A percentile compares a stretch with the other conserved stretches of the same genome.
phyloP scores from a whole-genome alignment of 2,329 filamentous ascomycete species.

The Claviceps sp. region DNA sequence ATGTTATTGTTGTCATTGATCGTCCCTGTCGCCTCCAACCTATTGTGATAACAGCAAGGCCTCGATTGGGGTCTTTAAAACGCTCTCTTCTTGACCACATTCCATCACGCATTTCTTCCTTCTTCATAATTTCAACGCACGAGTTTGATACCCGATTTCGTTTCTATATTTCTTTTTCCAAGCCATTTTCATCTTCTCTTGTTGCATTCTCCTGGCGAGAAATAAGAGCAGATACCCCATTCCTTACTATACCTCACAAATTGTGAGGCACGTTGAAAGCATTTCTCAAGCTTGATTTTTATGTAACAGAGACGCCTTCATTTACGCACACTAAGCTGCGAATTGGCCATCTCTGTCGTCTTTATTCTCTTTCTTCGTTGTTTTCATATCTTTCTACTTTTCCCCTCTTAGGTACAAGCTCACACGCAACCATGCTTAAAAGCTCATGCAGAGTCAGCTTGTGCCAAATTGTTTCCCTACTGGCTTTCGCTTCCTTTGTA shows the following conservation, averaged over 20 bases:
- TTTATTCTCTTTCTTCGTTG: neutral
- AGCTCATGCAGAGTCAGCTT: neutral
- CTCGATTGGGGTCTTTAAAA: neutral
- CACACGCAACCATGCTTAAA: neutral
- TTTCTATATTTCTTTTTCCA: neutral
- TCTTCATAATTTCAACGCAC: neutral
- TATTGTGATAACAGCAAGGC: neutral
- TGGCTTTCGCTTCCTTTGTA: conserved; percentile 18
- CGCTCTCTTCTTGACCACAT: neutral
- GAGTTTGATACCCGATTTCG: neutral
- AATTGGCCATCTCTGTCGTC: neutral
- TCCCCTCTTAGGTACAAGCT: conserved; percentile 5
- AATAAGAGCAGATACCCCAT: neutral
- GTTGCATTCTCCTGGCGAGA: conserved; percentile 3
- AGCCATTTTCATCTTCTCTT: neutral
- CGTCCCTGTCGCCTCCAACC: neutral
- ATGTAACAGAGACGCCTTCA: too few relatives aligned
- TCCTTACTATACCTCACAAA: neutral
- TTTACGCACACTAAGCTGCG: neutral
- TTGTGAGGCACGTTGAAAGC: too few relatives aligned
- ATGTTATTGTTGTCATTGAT: neutral
- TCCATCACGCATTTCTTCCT: neutral
- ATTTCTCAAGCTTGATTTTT: too few relatives aligned
- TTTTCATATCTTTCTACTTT: neutral
- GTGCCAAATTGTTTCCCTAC: conserved; percentile 9